A percentile compares a stretch with the other conserved stretches of the same genome.
phyloP scores from a whole-genome alignment of 192 early-diverging fungal species.

The Pilobolus umbonatus region DNA sequence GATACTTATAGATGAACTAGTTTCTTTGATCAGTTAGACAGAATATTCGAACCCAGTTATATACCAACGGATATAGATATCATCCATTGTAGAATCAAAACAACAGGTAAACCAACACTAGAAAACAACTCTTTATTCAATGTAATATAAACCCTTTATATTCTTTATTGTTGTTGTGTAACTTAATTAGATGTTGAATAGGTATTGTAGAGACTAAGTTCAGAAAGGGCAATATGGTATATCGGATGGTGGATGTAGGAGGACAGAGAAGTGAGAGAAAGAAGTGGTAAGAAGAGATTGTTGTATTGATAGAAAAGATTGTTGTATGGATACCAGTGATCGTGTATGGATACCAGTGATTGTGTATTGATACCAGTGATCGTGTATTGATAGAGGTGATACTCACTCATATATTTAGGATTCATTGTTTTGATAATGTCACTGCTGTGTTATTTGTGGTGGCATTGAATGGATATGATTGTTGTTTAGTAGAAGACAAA shows the following conservation, averaged over 20 bases:
- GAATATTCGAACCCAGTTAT: slow-evolving; percentile 38
- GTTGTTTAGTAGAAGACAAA: slow-evolving; percentile 48
- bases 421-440: slow-evolving; percentile 47
- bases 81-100: slow-evolving; percentile 49
- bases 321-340: neutral
- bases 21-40: slow-evolving; percentile 47
- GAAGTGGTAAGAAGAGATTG: slow-evolving; percentile 39
- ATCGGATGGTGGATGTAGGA: slow-evolving; percentile 57
- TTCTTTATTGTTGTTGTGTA: neutral
- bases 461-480: slow-evolving; percentile 54
- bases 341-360: neutral
- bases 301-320: too few relatives aligned
- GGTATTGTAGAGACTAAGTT: slow-evolving; percentile 54
- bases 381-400: neutral
- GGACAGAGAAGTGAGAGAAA: slow-evolving; percentile 52
- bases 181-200: neutral
- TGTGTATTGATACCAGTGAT: neutral
- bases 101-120: slow-evolving; percentile 36
- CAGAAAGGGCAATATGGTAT: slow-evolving; percentile 36
- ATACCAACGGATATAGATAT: slow-evolving; percentile 52
- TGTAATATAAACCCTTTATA: neutral
- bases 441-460: slow-evolving; percentile 51
- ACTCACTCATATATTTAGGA: slow-evolving; percentile 12
- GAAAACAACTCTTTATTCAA: neutral
- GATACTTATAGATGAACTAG: slow-evolving; percentile 14